Evolutionary conservation across 768 basidiomycete species (phyloP).

Genomic region (Kwoniella shandongensis): DNA sequence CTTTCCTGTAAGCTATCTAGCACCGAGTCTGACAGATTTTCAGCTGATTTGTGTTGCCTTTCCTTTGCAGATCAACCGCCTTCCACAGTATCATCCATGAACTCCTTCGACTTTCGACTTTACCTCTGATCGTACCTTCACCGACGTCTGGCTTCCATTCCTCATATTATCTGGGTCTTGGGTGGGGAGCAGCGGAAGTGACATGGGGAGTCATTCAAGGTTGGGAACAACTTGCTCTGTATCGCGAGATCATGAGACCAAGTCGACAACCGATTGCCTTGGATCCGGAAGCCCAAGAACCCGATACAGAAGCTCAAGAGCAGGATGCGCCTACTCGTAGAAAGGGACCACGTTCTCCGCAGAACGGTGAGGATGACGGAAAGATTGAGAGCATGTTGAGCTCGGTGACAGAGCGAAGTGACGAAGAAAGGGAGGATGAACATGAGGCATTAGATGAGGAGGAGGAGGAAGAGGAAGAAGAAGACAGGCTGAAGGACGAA

Average conservation of each 20-base stretch:
- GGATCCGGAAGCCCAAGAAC: background rate
- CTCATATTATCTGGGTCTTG: slow-evolving; percentile 50
- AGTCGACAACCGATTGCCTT: background rate
- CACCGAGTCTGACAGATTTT: no score
- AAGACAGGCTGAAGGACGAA: slow-evolving; percentile 32
- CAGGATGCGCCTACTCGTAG: no score
- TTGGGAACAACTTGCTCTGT: slow-evolving; percentile 48
- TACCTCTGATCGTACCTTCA: slow-evolving; percentile 39
- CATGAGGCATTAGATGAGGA: slow-evolving; percentile 15
- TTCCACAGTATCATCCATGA: slow-evolving; percentile 48
- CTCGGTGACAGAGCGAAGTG: slow-evolving; percentile 16
- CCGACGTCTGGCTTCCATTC: slow-evolving; percentile 47
- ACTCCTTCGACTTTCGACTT: slow-evolving; percentile 38
- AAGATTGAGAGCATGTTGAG: slow-evolving; percentile 8
- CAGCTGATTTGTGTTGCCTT: background rate
- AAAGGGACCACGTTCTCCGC: background rate
- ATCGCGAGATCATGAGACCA: slow-evolving; percentile 46
- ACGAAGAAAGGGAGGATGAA: slow-evolving; percentile 3
- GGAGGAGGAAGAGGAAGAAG: slow-evolving; percentile 21
- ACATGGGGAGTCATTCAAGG: slow-evolving; percentile 50
- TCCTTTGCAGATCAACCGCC: slow-evolving; percentile 37
- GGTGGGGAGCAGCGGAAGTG: slow-evolving; percentile 50
- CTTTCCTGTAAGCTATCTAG: slow-evolving; percentile 23
- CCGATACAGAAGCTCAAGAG: slow-evolving; percentile 10
- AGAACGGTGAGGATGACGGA: background rate